Evolutionary conservation across 306 rosid genomes (phyloP).

Genomic region (Acacia crassicarpa): DNA sequence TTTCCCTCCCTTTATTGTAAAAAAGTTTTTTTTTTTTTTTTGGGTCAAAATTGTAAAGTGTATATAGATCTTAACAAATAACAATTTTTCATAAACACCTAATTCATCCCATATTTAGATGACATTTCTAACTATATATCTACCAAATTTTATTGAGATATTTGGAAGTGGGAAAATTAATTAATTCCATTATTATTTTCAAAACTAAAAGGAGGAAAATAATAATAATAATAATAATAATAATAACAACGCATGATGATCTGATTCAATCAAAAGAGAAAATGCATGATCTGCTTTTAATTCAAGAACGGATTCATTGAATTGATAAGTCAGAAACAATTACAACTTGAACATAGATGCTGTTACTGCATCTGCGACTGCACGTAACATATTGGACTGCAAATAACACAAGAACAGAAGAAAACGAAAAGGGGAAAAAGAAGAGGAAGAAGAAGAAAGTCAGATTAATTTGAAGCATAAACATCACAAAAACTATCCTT

Average conservation of each 20-base stretch:
- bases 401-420: background rate
- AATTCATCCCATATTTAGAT: background rate
- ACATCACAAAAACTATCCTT: background rate
- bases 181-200: too few relatives aligned
- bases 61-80: background rate
- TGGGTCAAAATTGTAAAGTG: too few relatives aligned
- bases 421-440: background rate
- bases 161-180: background rate
- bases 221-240: too few relatives aligned
- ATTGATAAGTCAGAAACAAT: background rate
- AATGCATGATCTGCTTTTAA: background rate
- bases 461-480: background rate
- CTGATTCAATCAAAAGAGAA: too few relatives aligned
- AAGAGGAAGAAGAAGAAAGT: background rate
- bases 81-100: background rate
- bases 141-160: background rate
- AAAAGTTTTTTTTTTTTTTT: too few relatives aligned
- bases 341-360: background rate
- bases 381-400: background rate
- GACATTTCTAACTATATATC: background rate
- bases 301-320: background rate
- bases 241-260: too few relatives aligned
- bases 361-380: background rate
- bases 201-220: too few relatives aligned
- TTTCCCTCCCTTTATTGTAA: too few relatives aligned